These are phyloP conservation scores for Pyrenophora seminiperda DNA, from an alignment of 2,329 filamentous ascomycete genomes.

Conservation along the genomic window DNA sequence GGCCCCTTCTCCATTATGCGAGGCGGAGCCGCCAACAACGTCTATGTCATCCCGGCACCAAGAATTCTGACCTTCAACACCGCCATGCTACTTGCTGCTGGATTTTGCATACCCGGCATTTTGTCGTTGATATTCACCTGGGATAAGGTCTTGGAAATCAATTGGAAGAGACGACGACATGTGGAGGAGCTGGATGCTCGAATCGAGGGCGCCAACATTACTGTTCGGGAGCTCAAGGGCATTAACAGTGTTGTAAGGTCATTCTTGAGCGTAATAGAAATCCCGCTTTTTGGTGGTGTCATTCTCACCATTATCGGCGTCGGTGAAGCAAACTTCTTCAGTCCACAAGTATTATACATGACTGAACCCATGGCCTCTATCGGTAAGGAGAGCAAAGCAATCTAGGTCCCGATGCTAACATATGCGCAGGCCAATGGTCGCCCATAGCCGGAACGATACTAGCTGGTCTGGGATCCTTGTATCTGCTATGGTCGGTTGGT, in stretches of 20 bases:
- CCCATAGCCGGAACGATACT: conserved; percentile 64
- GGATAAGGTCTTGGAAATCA: conserved; percentile 67
- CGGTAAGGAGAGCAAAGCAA: conserved; percentile 39
- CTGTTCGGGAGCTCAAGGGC: conserved; percentile 55
- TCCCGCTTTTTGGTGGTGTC: conserved; percentile 64
- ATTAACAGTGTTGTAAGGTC: conserved; percentile 46
- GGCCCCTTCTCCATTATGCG: conserved; percentile 64
- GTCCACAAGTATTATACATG: conserved; percentile 59
- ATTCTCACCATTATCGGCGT: conserved; percentile 64
- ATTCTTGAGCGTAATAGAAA: conserved; percentile 55
- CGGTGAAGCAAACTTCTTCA: conserved; percentile 70
- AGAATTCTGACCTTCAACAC: conserved; percentile 62
- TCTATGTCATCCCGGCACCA: conserved; percentile 67
- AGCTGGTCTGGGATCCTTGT: conserved; percentile 64
- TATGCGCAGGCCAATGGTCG: conserved; percentile 57
- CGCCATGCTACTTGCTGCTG: conserved; percentile 65
- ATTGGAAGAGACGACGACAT: conserved; percentile 59
- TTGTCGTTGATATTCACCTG: conserved; percentile 66
- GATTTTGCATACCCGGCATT: conserved; percentile 68
- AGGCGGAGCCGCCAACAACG: conserved; percentile 61
- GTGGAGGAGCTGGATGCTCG: conserved; percentile 43
- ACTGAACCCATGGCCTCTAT: conserved; percentile 68
- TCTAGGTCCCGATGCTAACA: background rate
- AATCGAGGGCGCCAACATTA: conserved; percentile 63
- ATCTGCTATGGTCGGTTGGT: conserved; percentile 52